Base-by-base conservation (phyloP, 1,139 yeast genomes). In the Yamadazyma songkhlaensis region DNA sequence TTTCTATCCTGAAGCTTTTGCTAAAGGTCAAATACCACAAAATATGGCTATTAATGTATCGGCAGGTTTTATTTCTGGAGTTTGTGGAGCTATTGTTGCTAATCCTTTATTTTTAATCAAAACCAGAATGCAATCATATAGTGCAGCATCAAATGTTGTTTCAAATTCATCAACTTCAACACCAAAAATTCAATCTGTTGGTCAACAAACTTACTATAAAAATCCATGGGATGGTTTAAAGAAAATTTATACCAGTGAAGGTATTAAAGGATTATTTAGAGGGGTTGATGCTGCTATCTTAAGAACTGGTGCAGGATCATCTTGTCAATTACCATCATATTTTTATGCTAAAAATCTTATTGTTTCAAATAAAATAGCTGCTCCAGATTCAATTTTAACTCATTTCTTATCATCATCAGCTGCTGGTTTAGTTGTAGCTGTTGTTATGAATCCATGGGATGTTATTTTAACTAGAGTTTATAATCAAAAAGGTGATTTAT, bases 401-500 rank as follows among this genome's bases (percentile, higher is more conserved):
- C 96, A 89, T 59, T 72, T 92, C 47, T 50, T 76, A 10, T 79
- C 97, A 1, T 81, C 94, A 26, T 79, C 94, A 1, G 67, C 76
- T 47, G 84, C 96, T 6, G 98, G 98, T 32, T 62, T 89, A 35
- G 97, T 96, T 47, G 97, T 92, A 23, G 92, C 95, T 38, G 72
- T 90, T 25, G 96, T 87, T 28, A 90, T 94, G 97, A 90, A 89
- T 59, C 97, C 97, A 12, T 88, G 96, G 81, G 98, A 92, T 60
- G 97, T 92, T 38, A 77, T 92, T 38, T 71, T 92, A 64, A 92
- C 98, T 2, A 77, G 98, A 65, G 84, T 94, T 61, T 92, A 90
- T 64, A 92, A 92, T 62, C 97, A 92, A 60, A 87, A 83, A 62
- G 96, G 96, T 28, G 77, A 86, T 53, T 74, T 85, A 41, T 92